These are phyloP conservation scores for Eimeria praecox DNA, from an alignment of 169 alveolate species.

Conservation along the genomic window DNA sequence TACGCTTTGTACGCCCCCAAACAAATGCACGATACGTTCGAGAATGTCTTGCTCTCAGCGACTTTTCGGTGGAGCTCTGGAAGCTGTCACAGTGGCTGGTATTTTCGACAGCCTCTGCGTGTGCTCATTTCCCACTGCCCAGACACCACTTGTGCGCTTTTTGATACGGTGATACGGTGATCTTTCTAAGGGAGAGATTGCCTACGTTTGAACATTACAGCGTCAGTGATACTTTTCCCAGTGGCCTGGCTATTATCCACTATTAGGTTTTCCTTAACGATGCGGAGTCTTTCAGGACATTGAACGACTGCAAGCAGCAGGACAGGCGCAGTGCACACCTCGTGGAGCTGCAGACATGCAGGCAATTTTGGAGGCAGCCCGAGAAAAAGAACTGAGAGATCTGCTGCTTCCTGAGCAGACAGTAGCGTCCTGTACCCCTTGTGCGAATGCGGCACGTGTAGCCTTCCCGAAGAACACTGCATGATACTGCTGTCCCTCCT, in stretches of 20 bases:
- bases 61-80: slow-evolving; percentile 62
- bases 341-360: slow-evolving; percentile 33
- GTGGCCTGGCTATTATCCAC: not conserved
- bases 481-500: not conserved
- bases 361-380: slow-evolving; percentile 28
- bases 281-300: slow-evolving; percentile 20
- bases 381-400: slow-evolving; percentile 40
- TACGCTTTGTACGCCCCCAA: not conserved
- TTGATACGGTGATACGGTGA: not conserved
- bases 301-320: slow-evolving; percentile 2
- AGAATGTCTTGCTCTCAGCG: slow-evolving; percentile 7
- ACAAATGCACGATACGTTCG: not conserved
- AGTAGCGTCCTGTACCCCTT: not conserved
- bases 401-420: slow-evolving; percentile 49
- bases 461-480: not conserved
- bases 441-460: not conserved
- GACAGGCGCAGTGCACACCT: not conserved
- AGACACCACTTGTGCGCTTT: slow-evolving; percentile 34
- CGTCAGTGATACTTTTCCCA: not conserved
- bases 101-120: slow-evolving; percentile 32
- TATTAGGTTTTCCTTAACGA: not conserved
- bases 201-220: not conserved
- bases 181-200: not conserved
- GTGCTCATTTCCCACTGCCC: slow-evolving; percentile 57
- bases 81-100: slow-evolving; percentile 23